A percentile compares a stretch with the other conserved stretches of the same genome.
Conservation (phyloP, 1,139 yeast genomes). For the Debaryomyces coudertii region DNA sequence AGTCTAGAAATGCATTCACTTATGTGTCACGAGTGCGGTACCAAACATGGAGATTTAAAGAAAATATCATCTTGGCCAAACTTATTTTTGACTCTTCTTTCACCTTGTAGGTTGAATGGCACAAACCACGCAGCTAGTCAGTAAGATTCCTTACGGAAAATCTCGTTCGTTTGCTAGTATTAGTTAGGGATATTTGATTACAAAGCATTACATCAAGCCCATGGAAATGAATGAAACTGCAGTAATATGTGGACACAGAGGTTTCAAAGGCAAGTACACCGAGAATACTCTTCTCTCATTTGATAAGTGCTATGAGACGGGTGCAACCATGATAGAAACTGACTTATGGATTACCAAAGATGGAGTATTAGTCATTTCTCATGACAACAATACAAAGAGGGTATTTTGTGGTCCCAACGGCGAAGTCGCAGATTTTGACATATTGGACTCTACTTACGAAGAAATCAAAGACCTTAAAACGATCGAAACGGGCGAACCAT, state of each 20-base stretch:
- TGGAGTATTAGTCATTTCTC: slow-evolving; percentile 73
- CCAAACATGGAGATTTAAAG: slow-evolving; percentile 1
- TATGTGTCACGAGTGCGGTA: slow-evolving; percentile 5
- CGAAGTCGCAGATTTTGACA: slow-evolving; percentile 40
- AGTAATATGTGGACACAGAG: slow-evolving; percentile 48
- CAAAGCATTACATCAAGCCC: neutral
- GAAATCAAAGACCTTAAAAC: slow-evolving; percentile 57
- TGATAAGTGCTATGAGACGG: slow-evolving; percentile 66
- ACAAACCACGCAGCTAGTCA: neutral
- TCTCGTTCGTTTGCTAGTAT: neutral
- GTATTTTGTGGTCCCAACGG: slow-evolving; percentile 58
- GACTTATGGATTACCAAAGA: slow-evolving; percentile 82
- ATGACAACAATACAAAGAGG: slow-evolving; percentile 64
- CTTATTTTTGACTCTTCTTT: neutral
- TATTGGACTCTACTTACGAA: slow-evolving; percentile 44
- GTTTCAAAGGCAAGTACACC: slow-evolving; percentile 64
- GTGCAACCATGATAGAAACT: slow-evolving; percentile 77
- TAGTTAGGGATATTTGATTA: neutral
- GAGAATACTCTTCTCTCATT: slow-evolving; percentile 83
- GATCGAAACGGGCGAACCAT: slow-evolving; percentile 54
- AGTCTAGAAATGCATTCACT: slow-evolving; percentile 8
- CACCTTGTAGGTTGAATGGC: neutral
- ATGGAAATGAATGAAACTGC: slow-evolving; percentile 23
- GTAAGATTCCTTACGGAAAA: neutral
- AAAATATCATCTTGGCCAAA: neutral